phyloP scores from a whole-genome alignment of 106 monocot species.

The Cymbidium sinense region DNA sequence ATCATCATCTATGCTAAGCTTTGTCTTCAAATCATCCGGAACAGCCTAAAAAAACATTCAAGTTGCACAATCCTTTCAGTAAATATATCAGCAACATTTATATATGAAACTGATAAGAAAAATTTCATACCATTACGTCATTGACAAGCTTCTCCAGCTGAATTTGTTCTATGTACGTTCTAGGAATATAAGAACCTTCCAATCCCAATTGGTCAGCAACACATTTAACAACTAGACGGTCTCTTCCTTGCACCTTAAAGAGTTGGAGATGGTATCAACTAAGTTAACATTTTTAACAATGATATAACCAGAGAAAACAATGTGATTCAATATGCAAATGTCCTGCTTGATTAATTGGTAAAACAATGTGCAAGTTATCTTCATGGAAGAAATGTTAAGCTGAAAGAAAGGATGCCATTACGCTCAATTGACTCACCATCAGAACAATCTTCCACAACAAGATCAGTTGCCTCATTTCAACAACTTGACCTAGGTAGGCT shows the following conservation, averaged over 20 bases:
- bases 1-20: conserved; percentile 74
- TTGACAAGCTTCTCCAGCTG: conserved; percentile 96
- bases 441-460: neutral
- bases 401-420: conserved; percentile 2
- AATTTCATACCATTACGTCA: conserved; percentile 55
- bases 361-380: neutral
- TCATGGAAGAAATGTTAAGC: neutral
- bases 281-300: neutral
- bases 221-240: conserved; percentile 49
- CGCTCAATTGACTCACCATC: conserved; percentile 3
- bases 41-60: conserved; percentile 42
- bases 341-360: neutral
- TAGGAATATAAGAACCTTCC: conserved; percentile 87
- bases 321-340: neutral
- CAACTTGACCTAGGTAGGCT: neutral
- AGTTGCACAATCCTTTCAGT: neutral
- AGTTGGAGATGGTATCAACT: conserved; percentile 4
- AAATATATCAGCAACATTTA: neutral
- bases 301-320: neutral
- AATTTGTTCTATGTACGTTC: conserved; percentile 93
- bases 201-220: conserved; percentile 74
- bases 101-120: neutral
- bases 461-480: neutral
- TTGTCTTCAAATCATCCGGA: conserved; percentile 92
- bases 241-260: conserved; percentile 91